Base-by-base conservation (phyloP, 352 stramenopile genomes). In the Globisporangium rhizosaccharum region DNA sequence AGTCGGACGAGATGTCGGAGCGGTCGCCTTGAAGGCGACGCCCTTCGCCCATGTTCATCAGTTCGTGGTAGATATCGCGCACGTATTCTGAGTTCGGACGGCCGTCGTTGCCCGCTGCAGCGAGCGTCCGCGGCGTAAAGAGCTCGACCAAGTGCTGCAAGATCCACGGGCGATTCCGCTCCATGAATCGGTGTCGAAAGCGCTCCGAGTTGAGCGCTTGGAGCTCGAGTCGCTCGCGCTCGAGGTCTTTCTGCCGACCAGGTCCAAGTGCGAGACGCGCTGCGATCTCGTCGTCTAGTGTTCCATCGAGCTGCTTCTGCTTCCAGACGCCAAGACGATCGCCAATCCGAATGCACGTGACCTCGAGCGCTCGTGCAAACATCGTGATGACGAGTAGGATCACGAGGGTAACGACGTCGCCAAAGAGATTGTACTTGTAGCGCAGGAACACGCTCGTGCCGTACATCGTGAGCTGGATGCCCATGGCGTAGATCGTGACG, bases 141-240 rank as follows among this genome's bases (percentile, higher is more conserved):
- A 99, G 75, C 65, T 99, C 95, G 1, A 94, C 86, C 17, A 99
- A 75, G 71, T 99, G 96, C 61, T 98, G 92, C 17, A 99, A 67
- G 28, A 99, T 91, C 96, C 96, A 99, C 20, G 96, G 96, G 0
- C 92, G 78, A 71, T 99, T 99, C 49, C 94, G 88, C 49, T 99
- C 94, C 39, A 99, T 79, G 66, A 99, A 99, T 14, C 96, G 85
- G 61, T 98, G 94, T 12, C 96, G 82, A 70, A 99, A 99, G 15
- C 90, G 75, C 67, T 98, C 96, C 64, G 88, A 98, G 73, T 99
- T 99, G 62, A 99, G 81, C 20, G 94, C 96, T 53, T 97, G 84
- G 17, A 98, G 75, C 66, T 99, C 96, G 45, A 98, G 77, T 7
- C 95, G 79, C 67, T 99, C 96, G 56, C 92, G 81, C 75, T 99